Evolutionary conservation across 768 basidiomycete genomes (phyloP), one percentile per base, ranked within the genome.

Genomic region (Paxillus involutus): DNA sequence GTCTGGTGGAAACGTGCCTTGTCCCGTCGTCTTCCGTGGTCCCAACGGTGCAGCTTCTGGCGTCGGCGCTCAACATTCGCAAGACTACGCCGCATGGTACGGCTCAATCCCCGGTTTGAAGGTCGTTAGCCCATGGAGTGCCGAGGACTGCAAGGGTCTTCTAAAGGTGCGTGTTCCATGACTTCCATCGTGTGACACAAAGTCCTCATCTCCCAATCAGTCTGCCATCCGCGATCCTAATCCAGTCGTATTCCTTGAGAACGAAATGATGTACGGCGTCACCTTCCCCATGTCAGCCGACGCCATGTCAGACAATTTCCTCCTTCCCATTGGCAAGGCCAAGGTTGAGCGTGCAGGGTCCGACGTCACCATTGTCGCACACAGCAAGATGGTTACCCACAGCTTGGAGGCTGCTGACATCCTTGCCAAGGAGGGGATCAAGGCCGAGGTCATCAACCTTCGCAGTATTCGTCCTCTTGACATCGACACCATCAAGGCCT

Each of bases 81-180:
- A 98, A 73, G 96, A 98, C 69, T 99, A 94, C 64, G 91, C 94
- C 35, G 86, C 94, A 10, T 98, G 95, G 96, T 94, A 89, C 59
- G 93, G 89, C 33, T 84, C 83, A 51, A 80, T 99, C 43, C 97
- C 97, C 8, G 97, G 97, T 57, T 81, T 99, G 62, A 99, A 99
- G 77, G 97, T 99, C 58, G 84, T 99, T 68, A 93, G 89, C 63
- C 97, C 97, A 29, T 99, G 93, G 92, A 94, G 82, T 68, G 86
- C 97, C n/a, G 95, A 98, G 71, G 97, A 99, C 71, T 98, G 95
- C 83, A 98, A 92, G 75, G 97, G 97, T 69, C 81, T 99, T 54
- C 81, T 99, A 60, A 99, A 98, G 84, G 93, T 91, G 47, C 29
- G 77, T 60, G 26, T 50, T 44, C 19, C 19, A 37, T 50, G 40